Conservation (phyloP, 106 monocot genomes). For the Allium cepa region DNA sequence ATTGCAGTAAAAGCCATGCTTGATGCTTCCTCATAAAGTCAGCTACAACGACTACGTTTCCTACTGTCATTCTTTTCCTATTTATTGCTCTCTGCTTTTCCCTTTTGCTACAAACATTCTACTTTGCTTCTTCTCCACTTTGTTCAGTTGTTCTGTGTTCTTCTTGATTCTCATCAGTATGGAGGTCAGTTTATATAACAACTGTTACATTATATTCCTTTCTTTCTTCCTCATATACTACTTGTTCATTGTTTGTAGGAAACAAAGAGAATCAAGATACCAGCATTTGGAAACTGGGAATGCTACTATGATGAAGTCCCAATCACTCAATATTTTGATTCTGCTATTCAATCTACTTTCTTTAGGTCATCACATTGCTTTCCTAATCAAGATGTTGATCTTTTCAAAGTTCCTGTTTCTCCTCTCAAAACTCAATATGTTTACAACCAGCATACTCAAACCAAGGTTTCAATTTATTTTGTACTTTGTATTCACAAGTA, state of each 20-base stretch:
- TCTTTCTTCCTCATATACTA: too few relatives aligned
- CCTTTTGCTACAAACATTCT: too few relatives aligned
- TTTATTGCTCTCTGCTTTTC: too few relatives aligned
- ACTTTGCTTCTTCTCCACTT: too few relatives aligned
- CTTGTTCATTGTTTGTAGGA: neutral
- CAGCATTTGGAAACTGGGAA: neutral
- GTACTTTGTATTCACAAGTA: neutral
- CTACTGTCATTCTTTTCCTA: too few relatives aligned
- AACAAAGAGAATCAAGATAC: neutral
- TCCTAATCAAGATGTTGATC: conserved; percentile 7
- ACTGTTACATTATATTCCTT: too few relatives aligned
- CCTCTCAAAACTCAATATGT: neutral
- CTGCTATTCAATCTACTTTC: conserved; percentile 25
- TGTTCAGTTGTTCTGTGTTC: too few relatives aligned
- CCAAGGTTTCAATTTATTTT: neutral
- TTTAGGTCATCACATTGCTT: neutral
- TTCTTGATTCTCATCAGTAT: too few relatives aligned
- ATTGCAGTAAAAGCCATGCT: too few relatives aligned
- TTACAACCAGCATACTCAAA: neutral
- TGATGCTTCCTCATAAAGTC: too few relatives aligned
- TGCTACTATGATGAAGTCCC: neutral
- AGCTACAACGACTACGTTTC: too few relatives aligned
- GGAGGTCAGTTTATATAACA: too few relatives aligned
- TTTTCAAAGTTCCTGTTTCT: conserved; percentile 14
- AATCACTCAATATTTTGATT: conserved; percentile 18